A percentile compares a stretch with the other conserved stretches of the same genome.
These are phyloP conservation scores for Triangularia setosa DNA, from an alignment of 2,329 filamentous ascomycete species.

Conservation along the genomic window DNA sequence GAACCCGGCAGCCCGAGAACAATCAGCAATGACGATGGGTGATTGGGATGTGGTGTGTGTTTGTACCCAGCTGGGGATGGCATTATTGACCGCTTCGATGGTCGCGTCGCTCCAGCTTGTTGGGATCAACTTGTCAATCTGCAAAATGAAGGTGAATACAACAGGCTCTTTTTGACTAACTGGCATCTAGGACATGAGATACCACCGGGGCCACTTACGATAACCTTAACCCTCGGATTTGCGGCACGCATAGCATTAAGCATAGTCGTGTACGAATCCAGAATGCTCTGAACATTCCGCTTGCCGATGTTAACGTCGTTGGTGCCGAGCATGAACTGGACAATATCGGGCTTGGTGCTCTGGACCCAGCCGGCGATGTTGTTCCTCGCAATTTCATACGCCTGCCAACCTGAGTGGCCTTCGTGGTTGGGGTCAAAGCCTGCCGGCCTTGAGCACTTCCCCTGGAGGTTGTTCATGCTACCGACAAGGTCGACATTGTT, in stretches of 20 bases:
- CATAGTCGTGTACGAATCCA: slow-evolving; percentile 38
- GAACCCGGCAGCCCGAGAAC: slow-evolving; percentile 31
- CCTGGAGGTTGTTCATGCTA: slow-evolving; percentile 34
- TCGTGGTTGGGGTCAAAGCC: slow-evolving; percentile 39
- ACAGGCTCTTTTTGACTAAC: neutral
- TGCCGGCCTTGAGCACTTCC: slow-evolving; percentile 32
- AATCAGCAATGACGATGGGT: slow-evolving; percentile 38
- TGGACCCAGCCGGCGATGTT: slow-evolving; percentile 38
- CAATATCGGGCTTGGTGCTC: slow-evolving; percentile 37
- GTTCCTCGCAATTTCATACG: slow-evolving; percentile 40
- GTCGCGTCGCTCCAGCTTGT: slow-evolving; percentile 31
- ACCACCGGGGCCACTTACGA: slow-evolving; percentile 18
- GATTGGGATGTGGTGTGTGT: slow-evolving; percentile 34
- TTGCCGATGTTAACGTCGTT: slow-evolving; percentile 39
- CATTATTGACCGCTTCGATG: slow-evolving; percentile 33
- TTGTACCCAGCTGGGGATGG: slow-evolving; percentile 37
- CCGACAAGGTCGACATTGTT: slow-evolving; percentile 39
- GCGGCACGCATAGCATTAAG: slow-evolving; percentile 34
- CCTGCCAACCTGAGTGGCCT: slow-evolving; percentile 41
- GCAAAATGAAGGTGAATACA: slow-evolving; percentile 23
- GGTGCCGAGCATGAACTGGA: slow-evolving; percentile 44
- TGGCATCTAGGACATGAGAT: too few relatives aligned
- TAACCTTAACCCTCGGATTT: slow-evolving; percentile 38
- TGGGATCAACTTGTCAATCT: slow-evolving; percentile 38
- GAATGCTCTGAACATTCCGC: slow-evolving; percentile 31